Evolutionary conservation across 2,329 filamentous ascomycete species (phyloP), one percentile per base, ranked within the genome.

Genomic region (Drechslerella dactyloides): DNA sequence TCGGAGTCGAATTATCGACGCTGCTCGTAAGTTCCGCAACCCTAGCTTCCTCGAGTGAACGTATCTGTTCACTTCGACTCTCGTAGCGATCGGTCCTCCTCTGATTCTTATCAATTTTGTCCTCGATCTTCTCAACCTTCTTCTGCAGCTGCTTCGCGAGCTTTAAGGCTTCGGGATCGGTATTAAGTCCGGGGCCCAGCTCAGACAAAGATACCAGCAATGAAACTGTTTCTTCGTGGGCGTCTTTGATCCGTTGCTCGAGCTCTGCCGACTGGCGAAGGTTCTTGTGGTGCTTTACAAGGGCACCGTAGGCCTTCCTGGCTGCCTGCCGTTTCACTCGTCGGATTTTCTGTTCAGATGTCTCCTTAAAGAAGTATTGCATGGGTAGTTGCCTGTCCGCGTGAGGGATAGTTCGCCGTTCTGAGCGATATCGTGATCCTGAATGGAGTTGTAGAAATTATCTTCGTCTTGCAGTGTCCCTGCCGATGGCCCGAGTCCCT

Each of bases 301-400:
- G 60, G 15, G 48, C 19, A 6, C 10, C 15, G 13, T 59, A 58
- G 42, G 48, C 35, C 23, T 51, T 55, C 23, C 42, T 72, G 19
- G 51, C 48, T 15, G 59, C 60, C 50, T 54, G 48, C 24, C 51
- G 44, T 51, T 61, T 72, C 44, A 65, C 60, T 40, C 52, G 40
- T 56, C 68, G 35, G 24, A 72, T 65, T 21, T 63, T 52, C 4
- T 44, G 50, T 61, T 65, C 60, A 17, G 55, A 50, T 5, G 55
- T 72, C 52, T 61, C 50, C 8, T 48, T 52, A 10, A 60, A 40
- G 50, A 64, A n/a, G 40, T 42, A 50, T 72, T 72, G 68, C 68
- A 72, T 72, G 53, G 60, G 68, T 65, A 65, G 68, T 57, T 57
- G n/a, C n/a, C n/a, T n/a, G n/a, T n/a, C n/a, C n/a, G n/a, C n/a